Evolutionary conservation across 805 yeast species (phyloP).

Genomic region (Sugiyamaella lignohabitans): DNA sequence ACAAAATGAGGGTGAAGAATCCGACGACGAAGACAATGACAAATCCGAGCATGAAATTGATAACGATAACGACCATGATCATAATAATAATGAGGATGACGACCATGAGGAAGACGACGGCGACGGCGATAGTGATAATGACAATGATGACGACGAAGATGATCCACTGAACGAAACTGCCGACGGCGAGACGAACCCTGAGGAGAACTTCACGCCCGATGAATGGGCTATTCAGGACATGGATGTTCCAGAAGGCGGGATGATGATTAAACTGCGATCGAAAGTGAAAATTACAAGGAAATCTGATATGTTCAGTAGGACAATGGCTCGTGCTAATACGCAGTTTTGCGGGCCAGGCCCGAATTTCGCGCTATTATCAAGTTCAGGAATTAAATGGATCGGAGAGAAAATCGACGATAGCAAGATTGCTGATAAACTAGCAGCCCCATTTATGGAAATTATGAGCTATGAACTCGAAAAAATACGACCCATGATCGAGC

Average conservation of each 20-base stretch:
- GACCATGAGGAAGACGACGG: slow-evolving; percentile 7
- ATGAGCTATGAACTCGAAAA: slow-evolving; percentile 5
- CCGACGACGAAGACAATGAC: slow-evolving; percentile 4
- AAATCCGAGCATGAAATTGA: slow-evolving; percentile 6
- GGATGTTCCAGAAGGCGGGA: slow-evolving; percentile 7
- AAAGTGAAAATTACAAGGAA: not conserved
- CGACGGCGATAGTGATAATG: slow-evolving; percentile 4
- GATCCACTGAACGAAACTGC: not conserved
- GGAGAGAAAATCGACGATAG: slow-evolving; percentile 19
- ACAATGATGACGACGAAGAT: slow-evolving; percentile 2
- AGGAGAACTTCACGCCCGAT: not conserved
- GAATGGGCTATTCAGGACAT: slow-evolving; percentile 13
- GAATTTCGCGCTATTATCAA: slow-evolving; percentile 37
- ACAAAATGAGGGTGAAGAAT: not conserved
- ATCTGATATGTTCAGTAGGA: slow-evolving; percentile 11
- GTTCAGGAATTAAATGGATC: slow-evolving; percentile 39
- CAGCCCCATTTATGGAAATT: slow-evolving; percentile 9
- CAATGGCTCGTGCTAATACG: slow-evolving; percentile 12
- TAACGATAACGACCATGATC: slow-evolving; percentile 8
- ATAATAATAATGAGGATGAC: slow-evolving; percentile 6
- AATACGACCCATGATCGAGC: slow-evolving; percentile 8
- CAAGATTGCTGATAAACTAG: slow-evolving; percentile 8
- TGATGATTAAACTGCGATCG: slow-evolving; percentile 7
- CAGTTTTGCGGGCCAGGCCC: slow-evolving; percentile 10
- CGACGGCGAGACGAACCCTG: not conserved